Conservation (phyloP, 1,139 yeast species). For the Yamadazyma trypodendri region DNA sequence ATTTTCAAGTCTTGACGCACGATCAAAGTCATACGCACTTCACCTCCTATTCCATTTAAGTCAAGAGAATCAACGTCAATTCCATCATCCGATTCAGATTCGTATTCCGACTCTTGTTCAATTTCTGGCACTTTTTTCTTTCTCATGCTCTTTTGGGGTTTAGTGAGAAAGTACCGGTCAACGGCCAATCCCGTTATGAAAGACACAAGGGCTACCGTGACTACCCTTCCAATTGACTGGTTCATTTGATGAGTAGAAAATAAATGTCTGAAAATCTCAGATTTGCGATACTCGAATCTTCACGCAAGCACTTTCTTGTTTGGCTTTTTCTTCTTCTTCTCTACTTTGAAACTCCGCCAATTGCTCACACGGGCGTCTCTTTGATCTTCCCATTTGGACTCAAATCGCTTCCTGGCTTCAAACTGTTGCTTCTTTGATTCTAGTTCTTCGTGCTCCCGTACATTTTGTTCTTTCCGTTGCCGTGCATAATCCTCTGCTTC, state of each 20-base stretch:
- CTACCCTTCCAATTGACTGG: conserved; percentile 2
- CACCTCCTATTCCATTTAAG: conserved; percentile 67
- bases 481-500: conserved; percentile 7
- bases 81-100: conserved; percentile 29
- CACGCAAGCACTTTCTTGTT: conserved; percentile 36
- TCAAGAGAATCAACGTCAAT: conserved; percentile 53
- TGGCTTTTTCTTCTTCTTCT: conserved; percentile 42
- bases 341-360: conserved; percentile 57
- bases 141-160: not conserved
- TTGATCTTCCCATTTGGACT: conserved; percentile 61
- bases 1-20: conserved; percentile 87
- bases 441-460: conserved; percentile 24
- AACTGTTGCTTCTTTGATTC: conserved; percentile 39
- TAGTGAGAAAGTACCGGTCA: conserved; percentile 14
- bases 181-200: conserved; percentile 28
- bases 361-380: conserved; percentile 58
- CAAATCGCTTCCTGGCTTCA: conserved; percentile 37
- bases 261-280: too few relatives aligned
- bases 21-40: conserved; percentile 82
- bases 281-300: too few relatives aligned
- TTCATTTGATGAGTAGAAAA: conserved; percentile 1
- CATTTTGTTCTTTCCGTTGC: conserved; percentile 22
- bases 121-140: not conserved
- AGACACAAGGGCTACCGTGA: conserved; percentile 22
- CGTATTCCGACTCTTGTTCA: conserved; percentile 1